A percentile compares a stretch with the other conserved stretches of the same genome.
These are phyloP conservation scores for Suillus clintonianus DNA, from an alignment of 768 basidiomycete genomes.

Conservation along the genomic window DNA sequence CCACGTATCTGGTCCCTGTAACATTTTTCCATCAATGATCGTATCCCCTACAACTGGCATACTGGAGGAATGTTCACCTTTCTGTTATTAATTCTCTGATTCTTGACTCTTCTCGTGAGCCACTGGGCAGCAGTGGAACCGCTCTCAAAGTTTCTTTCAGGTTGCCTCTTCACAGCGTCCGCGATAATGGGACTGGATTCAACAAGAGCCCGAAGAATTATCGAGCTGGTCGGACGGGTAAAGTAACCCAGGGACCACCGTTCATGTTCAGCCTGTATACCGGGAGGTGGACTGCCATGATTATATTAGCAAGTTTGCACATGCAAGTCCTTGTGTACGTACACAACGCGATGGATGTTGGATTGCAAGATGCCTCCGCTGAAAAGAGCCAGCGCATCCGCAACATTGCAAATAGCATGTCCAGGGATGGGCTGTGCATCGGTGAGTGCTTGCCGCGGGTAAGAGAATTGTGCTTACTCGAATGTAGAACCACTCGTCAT, in stretches of 20 bases:
- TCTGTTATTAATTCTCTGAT: slow-evolving; percentile 44
- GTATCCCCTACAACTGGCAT: neutral
- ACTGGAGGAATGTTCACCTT: slow-evolving; percentile 29
- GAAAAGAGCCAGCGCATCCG: slow-evolving; percentile 62
- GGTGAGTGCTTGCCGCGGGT: neutral
- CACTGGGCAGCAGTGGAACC: slow-evolving; percentile 41
- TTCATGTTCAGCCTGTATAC: slow-evolving; percentile 49
- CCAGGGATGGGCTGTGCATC: slow-evolving; percentile 47
- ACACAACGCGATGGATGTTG: slow-evolving; percentile 66
- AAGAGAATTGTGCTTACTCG: slow-evolving; percentile 38
- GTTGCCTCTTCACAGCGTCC: slow-evolving; percentile 35
- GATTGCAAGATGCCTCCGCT: slow-evolving; percentile 66
- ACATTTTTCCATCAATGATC: neutral
- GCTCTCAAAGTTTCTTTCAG: slow-evolving; percentile 40
- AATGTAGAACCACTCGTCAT: slow-evolving; percentile 67
- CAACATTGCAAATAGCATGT: slow-evolving; percentile 62
- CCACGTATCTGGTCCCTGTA: slow-evolving; percentile 33
- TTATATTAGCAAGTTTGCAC: neutral
- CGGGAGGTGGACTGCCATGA: slow-evolving; percentile 50
- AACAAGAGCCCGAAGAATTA: slow-evolving; percentile 50
- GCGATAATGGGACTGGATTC: slow-evolving; percentile 55
- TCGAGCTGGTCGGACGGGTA: slow-evolving; percentile 58
- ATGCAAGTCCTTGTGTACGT: slow-evolving; percentile 18
- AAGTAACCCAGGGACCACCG: slow-evolving; percentile 75
- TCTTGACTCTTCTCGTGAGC: slow-evolving; percentile 42